phyloP scores from a whole-genome alignment of 139 green algal genomes.

The Desmodesmus armatus region DNA sequence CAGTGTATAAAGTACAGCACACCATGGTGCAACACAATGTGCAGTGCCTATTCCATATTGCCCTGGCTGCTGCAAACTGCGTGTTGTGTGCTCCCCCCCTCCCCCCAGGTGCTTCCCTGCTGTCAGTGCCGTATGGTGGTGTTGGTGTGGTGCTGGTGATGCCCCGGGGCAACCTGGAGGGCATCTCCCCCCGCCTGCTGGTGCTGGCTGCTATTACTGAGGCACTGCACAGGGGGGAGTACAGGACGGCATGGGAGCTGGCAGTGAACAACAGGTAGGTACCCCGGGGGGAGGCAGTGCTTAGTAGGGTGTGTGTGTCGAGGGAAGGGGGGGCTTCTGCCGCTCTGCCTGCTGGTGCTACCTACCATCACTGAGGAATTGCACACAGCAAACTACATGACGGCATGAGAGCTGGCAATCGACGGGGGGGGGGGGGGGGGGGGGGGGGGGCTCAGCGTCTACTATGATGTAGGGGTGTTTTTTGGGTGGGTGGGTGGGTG shows the following conservation, averaged over 20 bases:
- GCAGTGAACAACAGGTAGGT: conserved; percentile 61
- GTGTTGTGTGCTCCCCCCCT: not conserved
- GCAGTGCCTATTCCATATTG: too few relatives aligned
- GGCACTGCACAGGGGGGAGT: conserved; percentile 63
- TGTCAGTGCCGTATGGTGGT: conserved; percentile 46
- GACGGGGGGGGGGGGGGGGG: conserved; percentile 57
- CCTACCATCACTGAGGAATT: conserved; percentile 69
- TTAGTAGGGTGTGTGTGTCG: conserved; percentile 69
- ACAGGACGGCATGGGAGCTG: conserved; percentile 71
- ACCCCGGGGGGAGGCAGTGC: conserved; percentile 24
- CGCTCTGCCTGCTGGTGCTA: conserved; percentile 87
- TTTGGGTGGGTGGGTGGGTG: too few relatives aligned
- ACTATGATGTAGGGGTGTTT: conserved; percentile 58
- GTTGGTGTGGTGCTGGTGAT: conserved; percentile 81
- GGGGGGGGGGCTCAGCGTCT: conserved; percentile 1
- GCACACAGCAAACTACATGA: conserved; percentile 55
- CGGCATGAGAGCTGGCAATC: conserved; percentile 72
- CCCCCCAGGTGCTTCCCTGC: conserved; percentile 21
- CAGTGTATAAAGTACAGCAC: too few relatives aligned
- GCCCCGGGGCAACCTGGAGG: conserved; percentile 95
- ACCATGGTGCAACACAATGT: too few relatives aligned
- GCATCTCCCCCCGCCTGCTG: conserved; percentile 80
- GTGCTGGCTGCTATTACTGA: conserved; percentile 79
- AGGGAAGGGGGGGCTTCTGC: conserved; percentile 93
- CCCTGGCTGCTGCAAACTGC: too few relatives aligned